Conservation (phyloP, 441 rosid species). For the Erysimum cheiri region DNA sequence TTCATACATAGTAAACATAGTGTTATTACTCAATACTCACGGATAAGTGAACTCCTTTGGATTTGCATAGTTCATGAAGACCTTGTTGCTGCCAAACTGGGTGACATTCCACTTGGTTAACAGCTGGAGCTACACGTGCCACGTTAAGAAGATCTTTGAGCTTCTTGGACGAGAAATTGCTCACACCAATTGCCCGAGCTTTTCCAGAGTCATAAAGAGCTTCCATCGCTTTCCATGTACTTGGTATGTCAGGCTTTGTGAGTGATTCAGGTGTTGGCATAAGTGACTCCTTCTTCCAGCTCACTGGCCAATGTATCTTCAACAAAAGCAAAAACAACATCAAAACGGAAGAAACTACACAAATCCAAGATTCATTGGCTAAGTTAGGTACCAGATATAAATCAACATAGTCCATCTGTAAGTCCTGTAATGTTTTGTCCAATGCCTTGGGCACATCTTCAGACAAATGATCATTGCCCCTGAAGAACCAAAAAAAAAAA, state of each 20-base stretch:
- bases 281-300: conserved; percentile 61
- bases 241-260: conserved; percentile 59
- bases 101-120: conserved; percentile 79
- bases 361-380: not conserved
- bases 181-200: conserved; percentile 77
- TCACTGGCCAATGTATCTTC: conserved; percentile 85
- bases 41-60: conserved; percentile 78
- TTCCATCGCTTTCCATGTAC: conserved; percentile 92
- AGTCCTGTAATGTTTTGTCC: conserved; percentile 62
- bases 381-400: conserved; percentile 60
- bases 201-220: conserved; percentile 69
- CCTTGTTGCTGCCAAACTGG: conserved; percentile 76
- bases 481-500: conserved; percentile 24
- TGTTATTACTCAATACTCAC: conserved; percentile 51
- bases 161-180: conserved; percentile 84
- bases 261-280: conserved; percentile 62
- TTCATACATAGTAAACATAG: no score
- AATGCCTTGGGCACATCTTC: conserved; percentile 70
- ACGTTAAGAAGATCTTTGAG: conserved; percentile 62
- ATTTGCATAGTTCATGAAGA: conserved; percentile 69
- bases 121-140: conserved; percentile 75
- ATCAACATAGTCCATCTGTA: conserved; percentile 76
- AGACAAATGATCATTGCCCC: conserved; percentile 67
- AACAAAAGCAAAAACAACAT: conserved; percentile 30
- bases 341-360: conserved; percentile 6